These are phyloP conservation scores for Penicillium taxi DNA, from an alignment of 495 filamentous ascomycete species.

Conservation along the genomic window DNA sequence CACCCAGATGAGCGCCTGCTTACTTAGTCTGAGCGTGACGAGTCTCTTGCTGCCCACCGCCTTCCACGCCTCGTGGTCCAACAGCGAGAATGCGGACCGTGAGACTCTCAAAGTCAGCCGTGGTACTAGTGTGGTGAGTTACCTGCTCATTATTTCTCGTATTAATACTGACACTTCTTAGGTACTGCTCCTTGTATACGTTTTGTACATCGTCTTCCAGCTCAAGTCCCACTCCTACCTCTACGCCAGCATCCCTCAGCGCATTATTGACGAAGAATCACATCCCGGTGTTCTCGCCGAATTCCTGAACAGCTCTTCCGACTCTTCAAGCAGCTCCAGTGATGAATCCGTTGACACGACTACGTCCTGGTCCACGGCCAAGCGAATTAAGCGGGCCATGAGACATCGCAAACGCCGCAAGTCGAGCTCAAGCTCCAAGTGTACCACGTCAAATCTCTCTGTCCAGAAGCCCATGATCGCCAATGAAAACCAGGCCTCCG, in stretches of 20 bases:
- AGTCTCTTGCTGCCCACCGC: slow-evolving; percentile 81
- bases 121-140: slow-evolving; percentile 75
- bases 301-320: slow-evolving; percentile 64
- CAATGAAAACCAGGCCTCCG: slow-evolving; percentile 18
- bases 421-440: slow-evolving; percentile 62
- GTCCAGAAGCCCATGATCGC: slow-evolving; percentile 20
- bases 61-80: slow-evolving; percentile 79
- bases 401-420: slow-evolving; percentile 60
- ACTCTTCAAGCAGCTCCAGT: slow-evolving; percentile 52
- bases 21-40: slow-evolving; percentile 81
- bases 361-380: slow-evolving; percentile 65
- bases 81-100: slow-evolving; percentile 51
- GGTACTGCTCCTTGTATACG: slow-evolving; percentile 75
- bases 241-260: slow-evolving; percentile 82
- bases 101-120: slow-evolving; percentile 76
- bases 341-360: slow-evolving; percentile 58
- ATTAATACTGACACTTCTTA: slow-evolving; percentile 9
- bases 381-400: slow-evolving; percentile 64
- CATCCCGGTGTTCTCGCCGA: slow-evolving; percentile 77
- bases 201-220: slow-evolving; percentile 83
- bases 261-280: slow-evolving; percentile 81
- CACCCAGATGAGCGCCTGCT: slow-evolving; percentile 89
- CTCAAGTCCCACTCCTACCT: slow-evolving; percentile 87
- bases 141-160: neutral
- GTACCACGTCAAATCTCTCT: slow-evolving; percentile 38